phyloP scores from a whole-genome alignment of 2,329 filamentous ascomycete species.

The Zymoseptoria brevis region DNA sequence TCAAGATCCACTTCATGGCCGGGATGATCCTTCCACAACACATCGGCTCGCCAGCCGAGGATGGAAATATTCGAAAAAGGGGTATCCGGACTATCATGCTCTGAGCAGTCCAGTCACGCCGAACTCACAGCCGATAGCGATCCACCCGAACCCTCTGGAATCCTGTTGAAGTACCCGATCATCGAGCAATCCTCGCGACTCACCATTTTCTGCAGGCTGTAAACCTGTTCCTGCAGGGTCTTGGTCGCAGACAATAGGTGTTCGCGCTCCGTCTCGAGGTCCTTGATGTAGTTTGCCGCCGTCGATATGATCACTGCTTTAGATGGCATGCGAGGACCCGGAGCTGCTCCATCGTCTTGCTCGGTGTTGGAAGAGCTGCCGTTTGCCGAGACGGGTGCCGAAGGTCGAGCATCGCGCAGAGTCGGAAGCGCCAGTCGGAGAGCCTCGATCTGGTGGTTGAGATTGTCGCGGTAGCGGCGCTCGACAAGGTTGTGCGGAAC shows the following conservation, averaged over 20 bases:
- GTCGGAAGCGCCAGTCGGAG: constrained; percentile 23
- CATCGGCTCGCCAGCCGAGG: neutral
- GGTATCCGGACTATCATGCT: too few species aligned
- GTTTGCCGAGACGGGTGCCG: constrained; percentile 3
- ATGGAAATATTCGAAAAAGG: neutral
- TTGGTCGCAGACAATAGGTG: constrained; percentile 33
- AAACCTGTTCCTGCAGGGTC: constrained; percentile 33
- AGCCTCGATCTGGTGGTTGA: constrained; percentile 40
- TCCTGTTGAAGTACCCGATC: constrained; percentile 7
- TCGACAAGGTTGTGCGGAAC: constrained; percentile 39
- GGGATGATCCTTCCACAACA: neutral
- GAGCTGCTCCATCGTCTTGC: neutral
- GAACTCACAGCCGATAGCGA: neutral
- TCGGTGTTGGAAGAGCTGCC: constrained; percentile 2
- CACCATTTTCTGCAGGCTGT: constrained; percentile 37
- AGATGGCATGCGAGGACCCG: constrained; percentile 23
- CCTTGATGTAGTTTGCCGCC: constrained; percentile 41
- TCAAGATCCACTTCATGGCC: neutral
- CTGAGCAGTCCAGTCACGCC: neutral
- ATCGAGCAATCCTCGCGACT: constrained; percentile 37
- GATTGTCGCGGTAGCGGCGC: constrained; percentile 39
- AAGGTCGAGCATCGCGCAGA: constrained; percentile 10
- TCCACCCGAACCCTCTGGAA: neutral
- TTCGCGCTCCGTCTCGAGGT: constrained; percentile 38
- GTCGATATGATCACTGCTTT: constrained; percentile 41